phyloP scores from a whole-genome alignment of 257 asterid species.

The Jaltomata sinuosa region DNA sequence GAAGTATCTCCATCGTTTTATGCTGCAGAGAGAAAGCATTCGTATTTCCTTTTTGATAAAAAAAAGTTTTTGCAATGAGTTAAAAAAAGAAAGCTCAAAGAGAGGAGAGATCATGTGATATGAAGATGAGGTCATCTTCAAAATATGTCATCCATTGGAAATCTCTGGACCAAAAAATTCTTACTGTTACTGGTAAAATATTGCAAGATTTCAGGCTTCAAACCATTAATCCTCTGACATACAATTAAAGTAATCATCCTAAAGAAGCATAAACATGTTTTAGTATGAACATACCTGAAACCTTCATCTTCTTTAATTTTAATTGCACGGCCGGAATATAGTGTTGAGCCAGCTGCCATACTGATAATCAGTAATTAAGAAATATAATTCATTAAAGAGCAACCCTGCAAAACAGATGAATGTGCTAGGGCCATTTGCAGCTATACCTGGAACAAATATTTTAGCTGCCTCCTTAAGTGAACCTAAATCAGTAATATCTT shows the following conservation, averaged over 20 bases:
- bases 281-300: constrained; percentile 38
- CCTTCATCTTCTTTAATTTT: constrained; percentile 90
- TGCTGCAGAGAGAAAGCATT: neutral
- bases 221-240: neutral
- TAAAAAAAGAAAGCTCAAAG: neutral
- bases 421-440: neutral
- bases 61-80: neutral
- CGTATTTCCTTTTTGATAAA: neutral
- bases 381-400: neutral
- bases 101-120: neutral
- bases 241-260: neutral
- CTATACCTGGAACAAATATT: constrained; percentile 84
- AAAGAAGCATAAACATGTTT: neutral
- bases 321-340: constrained; percentile 68
- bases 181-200: neutral
- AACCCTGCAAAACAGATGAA: constrained; percentile 2
- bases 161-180: neutral
- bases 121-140: neutral
- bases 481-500: constrained; percentile 81
- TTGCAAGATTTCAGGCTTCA: neutral
- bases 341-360: constrained; percentile 53
- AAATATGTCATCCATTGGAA: neutral
- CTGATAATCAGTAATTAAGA: constrained; percentile 4
- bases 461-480: constrained; percentile 79
- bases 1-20: neutral